Base-by-base conservation (phyloP, 352 stramenopile species). In the Phytopythium montanum region DNA sequence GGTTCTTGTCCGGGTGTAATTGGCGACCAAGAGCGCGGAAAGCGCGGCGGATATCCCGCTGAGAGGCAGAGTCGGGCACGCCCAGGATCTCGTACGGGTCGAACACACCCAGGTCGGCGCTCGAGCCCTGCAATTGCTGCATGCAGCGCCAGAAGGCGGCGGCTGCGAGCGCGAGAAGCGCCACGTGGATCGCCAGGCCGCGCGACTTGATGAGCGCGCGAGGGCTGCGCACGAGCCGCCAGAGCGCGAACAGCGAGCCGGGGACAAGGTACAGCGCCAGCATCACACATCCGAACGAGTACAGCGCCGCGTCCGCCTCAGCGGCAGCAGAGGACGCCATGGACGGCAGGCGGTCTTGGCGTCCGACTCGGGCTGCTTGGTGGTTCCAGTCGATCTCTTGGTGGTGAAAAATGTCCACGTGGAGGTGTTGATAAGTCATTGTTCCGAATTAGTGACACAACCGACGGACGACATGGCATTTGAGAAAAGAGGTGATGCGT, bases 71-170 rank as follows among this genome's bases (percentile, higher is more conserved):
- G 39, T 88, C 80, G 18, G 74, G 70, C 25, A 95, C 73, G 56
- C 79, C 62, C 41, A 95, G 66, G 60, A 94, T 95, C 64, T 95
- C 84, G 61, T 94, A 95, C 50, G 86, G 86, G 48, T 95, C 86
- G 57, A 95, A 94, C 36, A 90, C 64, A 57, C 79, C 83, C 51
- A 56, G n/a, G 26, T 79, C 89, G 28, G 77, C 88, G 63, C 90
- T 82, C 12, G 91, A 78, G 66, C 73, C 77, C 71, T 89, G 78
- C 34, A 94, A 68, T 13, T 81, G 68, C 45, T 72, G 66, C 29
- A 94, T 62, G 38, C 72, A 88, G 56, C 70, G 76, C 62, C 66
- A 78, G 18, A 86, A 52, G 34, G 76, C 67, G 4, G 57, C 64
- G 34, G 72, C 53, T 3, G 76, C 78, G n/a, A 89, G 19, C 9